phyloP scores from a whole-genome alignment of 1,139 yeast genomes.

The Geotrichum macrosporum region DNA sequence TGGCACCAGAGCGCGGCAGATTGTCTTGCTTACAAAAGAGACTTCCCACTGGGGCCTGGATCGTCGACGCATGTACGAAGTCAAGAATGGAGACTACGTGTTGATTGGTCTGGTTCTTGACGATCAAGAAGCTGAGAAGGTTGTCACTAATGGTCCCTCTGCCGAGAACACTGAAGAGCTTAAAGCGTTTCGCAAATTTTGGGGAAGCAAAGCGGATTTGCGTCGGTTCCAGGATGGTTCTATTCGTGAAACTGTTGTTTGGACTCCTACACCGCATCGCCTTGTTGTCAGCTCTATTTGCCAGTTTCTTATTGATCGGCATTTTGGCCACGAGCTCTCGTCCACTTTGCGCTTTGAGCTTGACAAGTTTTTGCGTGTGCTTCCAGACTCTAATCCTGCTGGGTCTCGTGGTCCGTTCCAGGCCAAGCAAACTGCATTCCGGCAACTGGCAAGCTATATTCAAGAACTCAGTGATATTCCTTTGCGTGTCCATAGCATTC shows the following conservation, averaged over 20 bases:
- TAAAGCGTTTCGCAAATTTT: conserved; percentile 66
- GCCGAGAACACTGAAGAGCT: conserved; percentile 47
- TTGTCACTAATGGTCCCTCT: conserved; percentile 83
- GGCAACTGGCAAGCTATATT: conserved; percentile 54
- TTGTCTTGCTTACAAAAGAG: conserved; percentile 23
- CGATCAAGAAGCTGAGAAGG: conserved; percentile 68
- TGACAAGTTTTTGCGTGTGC: conserved; percentile 32
- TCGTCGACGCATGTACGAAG: conserved; percentile 48
- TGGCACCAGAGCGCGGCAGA: conserved; percentile 51
- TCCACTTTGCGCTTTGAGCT: conserved; percentile 24
- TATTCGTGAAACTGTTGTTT: conserved; percentile 83
- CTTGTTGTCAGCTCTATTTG: conserved; percentile 67
- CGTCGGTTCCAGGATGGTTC: conserved; percentile 85
- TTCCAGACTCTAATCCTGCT: conserved; percentile 38
- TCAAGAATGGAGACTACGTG: conserved; percentile 33
- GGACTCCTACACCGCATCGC: conserved; percentile 55
- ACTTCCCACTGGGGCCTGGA: conserved; percentile 43
- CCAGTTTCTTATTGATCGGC: conserved; percentile 58
- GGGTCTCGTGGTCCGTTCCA: conserved; percentile 54
- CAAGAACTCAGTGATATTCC: conserved; percentile 57
- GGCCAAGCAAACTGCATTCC: conserved; percentile 59
- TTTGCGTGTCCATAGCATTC: conserved; percentile 61
- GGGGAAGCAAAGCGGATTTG: conserved; percentile 84
- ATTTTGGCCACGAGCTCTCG: conserved; percentile 45
- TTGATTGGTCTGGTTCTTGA: conserved; percentile 65